These are phyloP conservation scores for Xerocomellus dryophilus DNA, from an alignment of 768 basidiomycete genomes.

Conservation along the genomic window DNA sequence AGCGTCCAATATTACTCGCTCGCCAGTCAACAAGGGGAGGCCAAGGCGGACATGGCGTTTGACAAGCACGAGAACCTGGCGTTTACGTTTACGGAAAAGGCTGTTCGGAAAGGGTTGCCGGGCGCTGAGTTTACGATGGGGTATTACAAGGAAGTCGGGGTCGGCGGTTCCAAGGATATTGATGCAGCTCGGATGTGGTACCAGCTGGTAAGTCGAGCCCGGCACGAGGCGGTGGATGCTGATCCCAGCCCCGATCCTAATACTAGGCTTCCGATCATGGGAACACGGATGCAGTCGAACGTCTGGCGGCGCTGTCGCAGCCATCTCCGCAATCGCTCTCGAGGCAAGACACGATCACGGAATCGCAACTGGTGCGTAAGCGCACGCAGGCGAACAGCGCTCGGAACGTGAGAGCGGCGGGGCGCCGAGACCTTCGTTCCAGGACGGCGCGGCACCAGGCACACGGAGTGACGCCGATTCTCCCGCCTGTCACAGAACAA, in stretches of 20 bases:
- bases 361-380: too few relatives aligned
- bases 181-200: slow-evolving; percentile 79
- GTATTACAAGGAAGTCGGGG: slow-evolving; percentile 91
- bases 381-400: too few relatives aligned
- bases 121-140: slow-evolving; percentile 94
- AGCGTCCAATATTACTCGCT: slow-evolving; percentile 88
- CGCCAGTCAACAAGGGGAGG: slow-evolving; percentile 81
- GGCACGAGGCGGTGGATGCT: too few relatives aligned
- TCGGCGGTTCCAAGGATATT: slow-evolving; percentile 67
- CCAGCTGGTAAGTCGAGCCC: slow-evolving; percentile 41
- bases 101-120: slow-evolving; percentile 67
- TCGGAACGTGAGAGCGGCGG: too few relatives aligned
- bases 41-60: slow-evolving; percentile 52
- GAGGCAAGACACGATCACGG: too few relatives aligned
- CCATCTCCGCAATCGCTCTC: too few relatives aligned
- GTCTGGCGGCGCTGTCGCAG: too few relatives aligned
- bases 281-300: too few relatives aligned
- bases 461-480: background rate
- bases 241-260: too few relatives aligned
- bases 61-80: slow-evolving; percentile 87
- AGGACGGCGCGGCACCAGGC: too few relatives aligned
- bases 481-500: slow-evolving; percentile 15
- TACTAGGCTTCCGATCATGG: too few relatives aligned
- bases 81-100: slow-evolving; percentile 87
- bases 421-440: too few relatives aligned